Evolutionary conservation across 176 grass and related monocot genomes (phyloP), one percentile per base, ranked within the genome.

Genomic region (Hsuehochloa calcarea): DNA sequence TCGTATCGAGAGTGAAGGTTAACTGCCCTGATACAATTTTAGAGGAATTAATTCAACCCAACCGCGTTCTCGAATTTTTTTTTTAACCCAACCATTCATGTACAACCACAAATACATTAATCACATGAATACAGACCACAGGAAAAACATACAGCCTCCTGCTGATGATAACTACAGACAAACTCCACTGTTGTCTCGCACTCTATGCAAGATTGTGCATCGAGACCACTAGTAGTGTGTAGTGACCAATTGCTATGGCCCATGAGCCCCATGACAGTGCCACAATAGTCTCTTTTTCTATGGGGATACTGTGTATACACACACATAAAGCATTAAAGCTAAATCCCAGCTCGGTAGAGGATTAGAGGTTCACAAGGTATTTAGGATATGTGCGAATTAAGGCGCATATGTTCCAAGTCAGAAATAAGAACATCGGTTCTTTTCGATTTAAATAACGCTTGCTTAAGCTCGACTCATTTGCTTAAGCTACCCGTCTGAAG

Each of bases 211-310:
- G 19, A 12, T 25, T 45, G 12, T 66, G 47, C 79, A 79, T 68
- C 40, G 47, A 54, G 66, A 90, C 34, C 12, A 59, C n/a, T 65
- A 3, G 12, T 75, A 43, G 51, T 69, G 72, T 34, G 65, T n/a
- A 45, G 51, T 76, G 83, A 69, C 64, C 83, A 20, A 56, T 52
- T 71, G 71, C 34, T 9, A 26, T 81, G 71, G 71, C 22, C 76
- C 75, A 63, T 23, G 67, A 70, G 39, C 1, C 23, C 80, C 68
- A 82, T 56, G 83, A 71, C 83, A 68, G 22, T 41, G 64, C 72
- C 70, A 66, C 56, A 44, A 76, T 37, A 5, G 58, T n/a, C 34
- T 49, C 68, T 63, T 34, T 49, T 62, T 83, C 39, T 38, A 63
- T 47, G 31, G 55, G 26, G 14, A 35, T 5, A 38, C 41, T 37